Evolutionary conservation across 2,329 filamentous ascomycete species (phyloP).

Genomic region (Byssochlamys sp.): DNA sequence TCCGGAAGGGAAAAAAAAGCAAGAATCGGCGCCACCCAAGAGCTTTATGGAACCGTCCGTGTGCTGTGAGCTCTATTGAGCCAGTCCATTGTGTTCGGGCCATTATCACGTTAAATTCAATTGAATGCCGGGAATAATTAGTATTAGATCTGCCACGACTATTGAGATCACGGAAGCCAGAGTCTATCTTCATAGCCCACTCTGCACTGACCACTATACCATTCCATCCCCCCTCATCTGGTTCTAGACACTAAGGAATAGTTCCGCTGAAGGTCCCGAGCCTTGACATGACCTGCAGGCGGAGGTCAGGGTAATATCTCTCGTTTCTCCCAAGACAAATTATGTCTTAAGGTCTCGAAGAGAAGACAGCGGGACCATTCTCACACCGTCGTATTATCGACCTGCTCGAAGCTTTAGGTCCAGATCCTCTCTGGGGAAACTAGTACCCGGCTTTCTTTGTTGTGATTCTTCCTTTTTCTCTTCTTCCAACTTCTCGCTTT

Average conservation of each 20-base stretch:
- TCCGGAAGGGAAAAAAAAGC: slow-evolving; percentile 6
- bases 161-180: slow-evolving; percentile 6
- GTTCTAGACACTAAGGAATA: slow-evolving; percentile 3
- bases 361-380: neutral
- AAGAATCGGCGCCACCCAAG: neutral
- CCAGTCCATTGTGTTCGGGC: slow-evolving; percentile 4
- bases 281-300: slow-evolving; percentile 10
- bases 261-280: slow-evolving; percentile 1
- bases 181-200: slow-evolving; percentile 1
- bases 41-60: slow-evolving; percentile 1
- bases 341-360: neutral
- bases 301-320: slow-evolving; percentile 3
- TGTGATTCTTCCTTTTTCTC: neutral
- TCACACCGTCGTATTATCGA: neutral
- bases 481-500: neutral
- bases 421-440: neutral
- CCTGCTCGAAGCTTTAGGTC: neutral
- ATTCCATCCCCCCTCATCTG: slow-evolving; percentile 1
- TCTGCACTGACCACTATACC: neutral
- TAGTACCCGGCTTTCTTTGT: neutral
- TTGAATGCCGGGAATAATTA: neutral
- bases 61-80: neutral
- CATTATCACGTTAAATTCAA: slow-evolving; percentile 1
- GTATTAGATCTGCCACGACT: slow-evolving; percentile 5
- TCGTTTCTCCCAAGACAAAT: neutral